Base-by-base conservation (phyloP, 208 protist genomes). In the Dictyostelium gargantuum region DNA sequence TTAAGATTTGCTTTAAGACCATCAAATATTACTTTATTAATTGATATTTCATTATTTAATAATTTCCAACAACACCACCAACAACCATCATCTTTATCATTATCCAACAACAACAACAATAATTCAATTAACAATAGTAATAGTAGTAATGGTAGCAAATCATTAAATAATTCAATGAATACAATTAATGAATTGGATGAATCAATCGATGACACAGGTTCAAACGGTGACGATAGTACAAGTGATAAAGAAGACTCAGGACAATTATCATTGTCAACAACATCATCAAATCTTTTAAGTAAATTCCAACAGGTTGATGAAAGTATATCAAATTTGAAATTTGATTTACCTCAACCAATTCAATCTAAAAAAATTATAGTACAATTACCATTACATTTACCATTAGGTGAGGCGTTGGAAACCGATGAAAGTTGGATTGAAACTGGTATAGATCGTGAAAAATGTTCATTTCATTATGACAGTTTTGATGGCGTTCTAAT, bases 391-490 rank as follows among this genome's bases (percentile, higher is more conserved):
- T 13, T 89, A 21, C 82, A 89, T 89, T 74, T 89, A 42, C 82
- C 82, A 52, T 52, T 89, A 6, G 46, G 74, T 17, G 82, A 89
- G 15, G 74, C 82, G 26, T 54, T 89, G 11, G 82, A 89, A 26
- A 89, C 50, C 6, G 82, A 89, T 38, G 66, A 68, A 17, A 89
- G 17, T 48, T 89, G 82, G 82, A 44, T 89, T 42, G 82, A 89
- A 35, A 79, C 68, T 29, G 63, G 46, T 42, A 89, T 89, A 40
- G 66, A 79, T 6, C 46, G 56, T 40, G 32, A 40, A 19, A 89
- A 89, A 79, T 89, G 82, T 54, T 38, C 68, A 50, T 89, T 89
- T 35, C 82, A 89, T 50, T 68, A 79, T 10, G 82, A 89, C 23
- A 70, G 68, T 29, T 89, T 89, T 40, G 82, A 89, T 68, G 82